Percentiles rank a stretch among this genome's conserved stretches.
Conservation (phyloP, 805 yeast species). For the Jamesozyma rosinii region DNA sequence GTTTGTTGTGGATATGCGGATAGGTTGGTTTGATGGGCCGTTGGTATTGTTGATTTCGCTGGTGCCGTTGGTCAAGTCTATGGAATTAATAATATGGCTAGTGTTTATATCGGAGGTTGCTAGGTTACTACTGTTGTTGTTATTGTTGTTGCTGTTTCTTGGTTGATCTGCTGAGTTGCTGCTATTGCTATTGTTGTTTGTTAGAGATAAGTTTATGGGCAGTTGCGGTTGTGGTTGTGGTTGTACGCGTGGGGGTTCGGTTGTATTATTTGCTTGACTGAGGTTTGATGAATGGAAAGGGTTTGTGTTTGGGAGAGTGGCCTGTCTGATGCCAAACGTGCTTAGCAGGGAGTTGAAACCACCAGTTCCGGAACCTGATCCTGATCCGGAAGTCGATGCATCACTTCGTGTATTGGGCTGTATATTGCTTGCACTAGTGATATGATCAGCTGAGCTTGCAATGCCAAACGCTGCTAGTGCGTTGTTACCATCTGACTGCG, state of each 20-base stretch:
- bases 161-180: conserved; percentile 4
- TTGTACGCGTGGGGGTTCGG: not conserved
- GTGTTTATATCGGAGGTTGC: conserved; percentile 1
- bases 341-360: conserved; percentile 22
- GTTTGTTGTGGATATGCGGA: conserved; percentile 5
- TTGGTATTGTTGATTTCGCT: conserved; percentile 1
- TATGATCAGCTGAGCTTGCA: not conserved
- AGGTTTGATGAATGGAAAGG: conserved; percentile 2
- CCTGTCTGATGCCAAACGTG: conserved; percentile 25
- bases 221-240: not conserved
- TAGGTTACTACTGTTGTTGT: conserved; percentile 3
- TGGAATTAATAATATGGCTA: not conserved
- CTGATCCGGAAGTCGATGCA: not conserved
- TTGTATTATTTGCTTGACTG: not conserved
- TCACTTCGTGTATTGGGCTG: not conserved
- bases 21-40: not conserved
- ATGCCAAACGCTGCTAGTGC: conserved; percentile 9
- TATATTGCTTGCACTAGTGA: not conserved
- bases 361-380: conserved; percentile 4
- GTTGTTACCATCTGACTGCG: not conserved
- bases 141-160: conserved; percentile 3
- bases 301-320: conserved; percentile 1
- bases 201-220: conserved; percentile 6
- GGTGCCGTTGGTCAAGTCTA: not conserved
- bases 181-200: conserved; percentile 2